Evolutionary conservation across 177 flowering plant genomes (phyloP).

Genomic region (Vitis hybrid): DNA sequence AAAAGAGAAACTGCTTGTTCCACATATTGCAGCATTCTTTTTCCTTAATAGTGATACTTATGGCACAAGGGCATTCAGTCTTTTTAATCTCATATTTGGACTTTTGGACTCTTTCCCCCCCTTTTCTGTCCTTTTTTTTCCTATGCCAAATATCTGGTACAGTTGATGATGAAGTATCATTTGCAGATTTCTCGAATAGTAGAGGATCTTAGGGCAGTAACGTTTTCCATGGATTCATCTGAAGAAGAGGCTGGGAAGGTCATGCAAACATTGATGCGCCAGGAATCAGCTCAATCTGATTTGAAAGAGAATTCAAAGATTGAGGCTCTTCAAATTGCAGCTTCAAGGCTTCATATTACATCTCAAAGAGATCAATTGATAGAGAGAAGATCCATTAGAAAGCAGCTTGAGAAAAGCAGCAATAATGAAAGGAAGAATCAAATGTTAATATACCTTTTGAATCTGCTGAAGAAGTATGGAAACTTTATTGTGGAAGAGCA

Average conservation of each 20-base stretch:
- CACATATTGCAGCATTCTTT: neutral
- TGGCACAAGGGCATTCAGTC: neutral
- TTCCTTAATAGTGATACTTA: neutral
- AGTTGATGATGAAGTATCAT: constrained; percentile 11
- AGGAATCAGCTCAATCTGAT: constrained; percentile 30
- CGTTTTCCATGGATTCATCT: constrained; percentile 49
- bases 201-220: constrained; percentile 48
- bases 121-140: neutral
- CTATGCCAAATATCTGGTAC: constrained; percentile 21
- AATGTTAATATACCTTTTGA: constrained; percentile 45
- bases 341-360: constrained; percentile 48
- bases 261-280: constrained; percentile 44
- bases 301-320: constrained; percentile 35
- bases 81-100: no score
- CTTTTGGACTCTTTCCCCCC: no score
- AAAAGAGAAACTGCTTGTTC: neutral
- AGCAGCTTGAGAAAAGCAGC: constrained; percentile 41
- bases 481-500: constrained; percentile 28
- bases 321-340: constrained; percentile 53
- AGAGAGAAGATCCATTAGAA: constrained; percentile 71
- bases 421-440: constrained; percentile 52
- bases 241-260: constrained; percentile 77
- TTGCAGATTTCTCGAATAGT: constrained; percentile 62
- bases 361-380: constrained; percentile 57
- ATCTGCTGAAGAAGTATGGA: constrained; percentile 62